Evolutionary conservation across 495 filamentous ascomycete species (phyloP), one percentile per base, ranked within the genome.

Genomic region (Beverwykella pulmonaria): DNA sequence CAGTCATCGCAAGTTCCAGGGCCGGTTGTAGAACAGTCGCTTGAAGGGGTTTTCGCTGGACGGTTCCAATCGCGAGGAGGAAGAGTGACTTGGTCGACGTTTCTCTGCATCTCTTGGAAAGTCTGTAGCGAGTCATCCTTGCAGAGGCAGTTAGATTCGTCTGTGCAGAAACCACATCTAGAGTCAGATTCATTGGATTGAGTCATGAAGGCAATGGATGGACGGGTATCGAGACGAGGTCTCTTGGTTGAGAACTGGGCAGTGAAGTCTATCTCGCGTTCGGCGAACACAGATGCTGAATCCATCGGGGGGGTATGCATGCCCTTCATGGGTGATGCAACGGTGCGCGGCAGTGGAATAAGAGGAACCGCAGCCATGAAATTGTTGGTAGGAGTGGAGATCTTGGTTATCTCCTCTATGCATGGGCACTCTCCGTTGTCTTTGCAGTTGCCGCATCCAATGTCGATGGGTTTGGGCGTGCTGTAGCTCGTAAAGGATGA

Each of bases 261-360:
- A 12, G 70, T 72, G 70, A 66, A 72, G 46, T 72, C 70, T 29
- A 72, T 72, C 47, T 72, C 69, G 25, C 59, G 63, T n/a, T 71
- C 68, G 20, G 63, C 30, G 27, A 49, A 66, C 17, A 60, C 20
- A 8, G 44, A 30, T 9, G 44, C 23, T 9, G 44, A 14, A 22
- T 59, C 34, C 4, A 7, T 46, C 20, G 55, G 20, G 12, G 30
- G 30, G 25, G 26, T 36, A 26, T 36, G 65, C 12, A 59, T 53
- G 23, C 41, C 49, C 36, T 69, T 69, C 46, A 55, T 25, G 23
- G 61, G 55, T 26, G 66, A 64, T 2, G 22, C 49, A 12, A 15
- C 22, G 22, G 27, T 41, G 1, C 47, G 63, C 1, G 49, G 32
- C 9, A 49, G 15, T 2, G 26, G 34, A 7, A 26, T 41, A 27